Base-by-base conservation (phyloP, 2,329 filamentous ascomycete genomes). In the Lasiodiplodia theobromae region DNA sequence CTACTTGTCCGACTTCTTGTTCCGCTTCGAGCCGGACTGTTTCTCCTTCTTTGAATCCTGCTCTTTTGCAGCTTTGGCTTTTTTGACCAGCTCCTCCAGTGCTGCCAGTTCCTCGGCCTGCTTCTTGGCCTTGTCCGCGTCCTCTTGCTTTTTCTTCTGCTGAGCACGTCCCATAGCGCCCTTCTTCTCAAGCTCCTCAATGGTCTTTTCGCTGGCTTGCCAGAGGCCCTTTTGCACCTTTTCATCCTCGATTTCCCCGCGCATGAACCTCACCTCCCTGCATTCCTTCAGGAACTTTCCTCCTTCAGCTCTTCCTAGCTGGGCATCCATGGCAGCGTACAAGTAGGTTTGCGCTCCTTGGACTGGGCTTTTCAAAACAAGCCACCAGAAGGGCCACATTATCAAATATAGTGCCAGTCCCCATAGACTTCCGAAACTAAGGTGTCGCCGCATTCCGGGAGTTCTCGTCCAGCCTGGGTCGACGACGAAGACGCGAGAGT, bases 221-320 rank as follows among this genome's bases (percentile, higher is more conserved):
- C 95, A 99, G 18, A 99, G 83, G 77, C 90, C 88, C 86, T 96
- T 94, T 69, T 93, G 94, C 37, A 92, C 82, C 23, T 86, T 87
- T 71, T 96, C 94, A 76, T 97, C 92, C 71, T 86, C 86, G 54
- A 97, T 85, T 74, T 97, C 94, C 31, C 82, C 84, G 66, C 92
- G 86, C 31, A 90, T 86, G 78, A 89, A 91, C 71, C 91, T 87
- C 21, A 94, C 86, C 75, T 93, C 88, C 73, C 88, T 89, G 77
- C 95, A 98, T 79, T 98, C 96, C 80, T 97, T 98, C 77, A 99
- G 86, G 67, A 97, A 80, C 76, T 87, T 91, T 0, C 90, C 91
- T 4, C 92, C 92, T 1, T 81, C 76, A 1, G 87, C 89, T 60
- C 89, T 85, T 4, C 87, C 88, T 63, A 94, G 87, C 2, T 86